Evolutionary conservation across 495 filamentous ascomycete genomes (phyloP).

Genomic region (Aspergillus carlsbadensis): DNA sequence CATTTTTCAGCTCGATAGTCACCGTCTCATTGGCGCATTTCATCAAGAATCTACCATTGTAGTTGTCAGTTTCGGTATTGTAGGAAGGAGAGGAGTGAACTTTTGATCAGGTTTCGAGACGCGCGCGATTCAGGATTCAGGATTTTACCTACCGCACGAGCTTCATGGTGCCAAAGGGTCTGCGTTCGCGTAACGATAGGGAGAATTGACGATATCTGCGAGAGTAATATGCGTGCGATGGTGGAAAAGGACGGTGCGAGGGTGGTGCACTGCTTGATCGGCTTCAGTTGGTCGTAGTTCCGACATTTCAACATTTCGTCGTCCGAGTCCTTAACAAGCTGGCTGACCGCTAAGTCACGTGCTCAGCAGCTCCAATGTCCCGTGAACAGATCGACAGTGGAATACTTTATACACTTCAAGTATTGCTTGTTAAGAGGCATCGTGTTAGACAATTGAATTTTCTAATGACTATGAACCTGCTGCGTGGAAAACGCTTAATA

Average conservation of each 20-base stretch:
- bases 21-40: slow-evolving; percentile 98
- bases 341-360: slow-evolving; percentile 15
- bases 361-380: not conserved
- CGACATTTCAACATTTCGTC: not conserved
- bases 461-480: not conserved
- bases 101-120: not conserved
- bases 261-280: not conserved
- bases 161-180: slow-evolving; percentile 72
- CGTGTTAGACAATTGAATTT: not conserved
- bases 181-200: not conserved
- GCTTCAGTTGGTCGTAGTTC: not conserved
- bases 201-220: not conserved
- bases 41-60: slow-evolving; percentile 80
- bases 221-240: slow-evolving; percentile 43
- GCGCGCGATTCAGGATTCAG: too few species aligned
- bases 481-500: slow-evolving; percentile 4
- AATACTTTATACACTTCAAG: not conserved
- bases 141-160: slow-evolving; percentile 79
- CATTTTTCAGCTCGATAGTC: slow-evolving; percentile 97
- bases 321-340: slow-evolving; percentile 14
- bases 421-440: too few species aligned
- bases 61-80: slow-evolving; percentile 4
- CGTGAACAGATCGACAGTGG: not conserved
- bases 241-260: slow-evolving; percentile 28
- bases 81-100: not conserved